These are phyloP conservation scores for Termitomyces sp. DNA, from an alignment of 768 basidiomycete genomes.

Conservation along the genomic window DNA sequence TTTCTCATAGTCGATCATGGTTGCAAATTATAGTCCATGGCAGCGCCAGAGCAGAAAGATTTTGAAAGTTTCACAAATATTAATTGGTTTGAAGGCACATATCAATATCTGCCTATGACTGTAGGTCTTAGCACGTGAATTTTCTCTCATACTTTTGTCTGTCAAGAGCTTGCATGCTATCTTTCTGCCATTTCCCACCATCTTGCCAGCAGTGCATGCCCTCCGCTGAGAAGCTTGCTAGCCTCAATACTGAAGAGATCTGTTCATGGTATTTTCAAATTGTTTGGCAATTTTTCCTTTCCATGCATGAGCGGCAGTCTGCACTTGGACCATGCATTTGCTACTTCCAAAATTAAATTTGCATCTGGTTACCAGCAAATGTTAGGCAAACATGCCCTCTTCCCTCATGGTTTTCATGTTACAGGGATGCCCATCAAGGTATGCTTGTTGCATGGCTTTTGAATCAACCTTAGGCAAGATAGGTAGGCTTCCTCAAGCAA, in stretches of 20 bases:
- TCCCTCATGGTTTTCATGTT: constrained; percentile 97
- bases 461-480: background rate
- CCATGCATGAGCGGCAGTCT: constrained; percentile 99
- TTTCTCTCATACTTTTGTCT: no score
- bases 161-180: no score
- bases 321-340: constrained; percentile 96
- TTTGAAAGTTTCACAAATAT: no score
- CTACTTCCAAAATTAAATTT: constrained; percentile 97
- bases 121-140: no score
- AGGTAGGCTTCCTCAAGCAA: constrained; percentile 92
- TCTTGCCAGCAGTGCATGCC: no score
- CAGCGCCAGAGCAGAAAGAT: no score
- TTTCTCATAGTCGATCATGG: no score
- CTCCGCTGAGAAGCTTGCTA: constrained; percentile 52
- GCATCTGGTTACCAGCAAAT: constrained; percentile 92
- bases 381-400: constrained; percentile 89
- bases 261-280: constrained; percentile 82
- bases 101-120: no score
- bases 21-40: no score
- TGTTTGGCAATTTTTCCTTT: constrained; percentile 95
- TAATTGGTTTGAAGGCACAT: no score
- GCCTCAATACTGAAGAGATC: constrained; percentile 60
- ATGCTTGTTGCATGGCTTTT: constrained; percentile 20
- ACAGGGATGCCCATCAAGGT: constrained; percentile 99
- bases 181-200: no score